These are phyloP conservation scores for Rhododendron griersonianum DNA, from an alignment of 148 eudicot species.

Conservation along the genomic window DNA sequence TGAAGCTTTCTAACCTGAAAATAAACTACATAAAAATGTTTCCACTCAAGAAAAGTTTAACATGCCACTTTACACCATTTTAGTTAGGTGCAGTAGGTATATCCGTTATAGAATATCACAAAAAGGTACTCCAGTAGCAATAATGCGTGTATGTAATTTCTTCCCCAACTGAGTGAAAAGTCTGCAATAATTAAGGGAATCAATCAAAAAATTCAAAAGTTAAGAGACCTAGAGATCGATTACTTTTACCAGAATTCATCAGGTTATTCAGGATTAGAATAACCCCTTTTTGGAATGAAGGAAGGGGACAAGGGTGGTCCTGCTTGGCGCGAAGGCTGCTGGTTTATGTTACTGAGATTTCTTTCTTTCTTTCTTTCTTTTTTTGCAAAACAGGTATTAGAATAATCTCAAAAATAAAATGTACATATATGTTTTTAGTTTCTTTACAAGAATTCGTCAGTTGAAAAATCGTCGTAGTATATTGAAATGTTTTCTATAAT, in stretches of 20 bases:
- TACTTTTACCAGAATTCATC: neutral
- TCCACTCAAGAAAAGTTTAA: neutral
- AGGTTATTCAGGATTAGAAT: neutral
- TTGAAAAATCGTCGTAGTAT: neutral
- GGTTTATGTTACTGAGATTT: too few relatives aligned
- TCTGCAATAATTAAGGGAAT: neutral
- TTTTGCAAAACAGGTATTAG: too few relatives aligned
- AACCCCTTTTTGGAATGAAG: neutral
- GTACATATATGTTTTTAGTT: too few relatives aligned
- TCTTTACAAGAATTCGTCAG: neutral
- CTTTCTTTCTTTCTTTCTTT: too few relatives aligned
- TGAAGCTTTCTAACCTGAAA: neutral
- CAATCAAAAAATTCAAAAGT: neutral
- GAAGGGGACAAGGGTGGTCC: too few relatives aligned
- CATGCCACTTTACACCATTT: neutral
- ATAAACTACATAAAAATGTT: neutral
- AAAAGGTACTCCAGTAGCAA: neutral
- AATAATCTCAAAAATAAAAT: too few relatives aligned
- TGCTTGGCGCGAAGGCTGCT: too few relatives aligned
- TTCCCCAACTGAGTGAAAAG: neutral
- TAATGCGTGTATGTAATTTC: neutral
- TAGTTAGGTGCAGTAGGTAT: neutral
- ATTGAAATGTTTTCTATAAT: neutral
- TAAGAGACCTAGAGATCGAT: neutral
- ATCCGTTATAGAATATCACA: neutral